Percentiles rank a stretch among this genome's conserved stretches.
These are phyloP conservation scores for Pythium apleroticum DNA, from an alignment of 352 stramenopile genomes.

Conservation along the genomic window DNA sequence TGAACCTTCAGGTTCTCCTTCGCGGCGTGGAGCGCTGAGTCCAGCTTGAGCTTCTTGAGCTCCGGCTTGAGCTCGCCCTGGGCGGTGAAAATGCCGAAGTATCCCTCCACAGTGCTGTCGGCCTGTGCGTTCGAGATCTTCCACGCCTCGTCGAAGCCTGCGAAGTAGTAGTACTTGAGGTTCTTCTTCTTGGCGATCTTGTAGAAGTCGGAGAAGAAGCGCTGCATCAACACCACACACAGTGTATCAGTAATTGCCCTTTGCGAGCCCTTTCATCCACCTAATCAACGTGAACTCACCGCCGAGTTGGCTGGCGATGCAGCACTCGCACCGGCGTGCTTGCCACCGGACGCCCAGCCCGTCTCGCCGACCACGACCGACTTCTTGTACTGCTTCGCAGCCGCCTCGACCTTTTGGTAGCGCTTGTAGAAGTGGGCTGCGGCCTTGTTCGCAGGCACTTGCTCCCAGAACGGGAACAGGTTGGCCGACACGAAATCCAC, in stretches of 20 bases:
- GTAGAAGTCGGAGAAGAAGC: slow-evolving; percentile 63
- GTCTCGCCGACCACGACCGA: slow-evolving; percentile 62
- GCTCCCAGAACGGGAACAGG: slow-evolving; percentile 70
- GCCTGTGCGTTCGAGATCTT: slow-evolving; percentile 34
- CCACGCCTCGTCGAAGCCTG: slow-evolving; percentile 66
- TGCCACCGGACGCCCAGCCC: slow-evolving; percentile 51
- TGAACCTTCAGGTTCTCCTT: background rate
- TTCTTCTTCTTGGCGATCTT: slow-evolving; percentile 36
- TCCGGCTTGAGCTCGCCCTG: slow-evolving; percentile 49
- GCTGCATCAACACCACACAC: slow-evolving; percentile 18
- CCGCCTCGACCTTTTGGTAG: slow-evolving; percentile 35
- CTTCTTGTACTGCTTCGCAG: slow-evolving; percentile 35
- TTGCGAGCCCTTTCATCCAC: too few species aligned
- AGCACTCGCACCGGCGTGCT: slow-evolving; percentile 32
- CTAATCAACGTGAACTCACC: slow-evolving; percentile 4
- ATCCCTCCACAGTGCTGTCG: slow-evolving; percentile 54
- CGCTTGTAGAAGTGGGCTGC: slow-evolving; percentile 40
- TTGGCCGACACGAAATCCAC: slow-evolving; percentile 63
- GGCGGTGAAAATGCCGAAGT: slow-evolving; percentile 58
- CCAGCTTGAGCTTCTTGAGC: slow-evolving; percentile 34
- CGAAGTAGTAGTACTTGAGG: slow-evolving; percentile 71
- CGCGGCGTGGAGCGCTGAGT: background rate
- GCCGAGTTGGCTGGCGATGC: slow-evolving; percentile 42
- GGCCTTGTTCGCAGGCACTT: slow-evolving; percentile 34
- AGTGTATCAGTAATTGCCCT: too few species aligned